phyloP scores from a whole-genome alignment of 139 green algal genomes.

The Chlorella sp. region DNA sequence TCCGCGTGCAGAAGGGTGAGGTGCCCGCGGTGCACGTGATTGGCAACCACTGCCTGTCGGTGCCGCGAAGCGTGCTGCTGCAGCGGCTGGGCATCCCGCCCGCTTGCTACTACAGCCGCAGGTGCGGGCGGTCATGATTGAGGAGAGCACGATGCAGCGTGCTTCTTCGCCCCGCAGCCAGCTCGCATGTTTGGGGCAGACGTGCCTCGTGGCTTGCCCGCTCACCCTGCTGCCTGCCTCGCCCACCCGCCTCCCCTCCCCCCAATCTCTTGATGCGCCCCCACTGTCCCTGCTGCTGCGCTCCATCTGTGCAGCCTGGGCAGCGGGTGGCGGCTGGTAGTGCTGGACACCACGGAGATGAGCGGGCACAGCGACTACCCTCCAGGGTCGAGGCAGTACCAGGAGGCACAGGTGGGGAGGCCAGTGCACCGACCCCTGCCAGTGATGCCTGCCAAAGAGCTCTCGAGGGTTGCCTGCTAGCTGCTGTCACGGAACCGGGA shows the following conservation, averaged over 20 bases:
- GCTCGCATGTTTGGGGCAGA: not conserved
- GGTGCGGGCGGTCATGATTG: not conserved
- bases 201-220: not conserved
- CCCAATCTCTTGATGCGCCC: not conserved
- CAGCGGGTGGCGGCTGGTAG: slow-evolving; percentile 66
- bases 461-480: too few relatives aligned
- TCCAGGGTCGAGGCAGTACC: slow-evolving; percentile 31
- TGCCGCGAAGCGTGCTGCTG: slow-evolving; percentile 51
- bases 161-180: not conserved
- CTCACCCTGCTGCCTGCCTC: not conserved
- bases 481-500: not conserved
- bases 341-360: slow-evolving; percentile 85
- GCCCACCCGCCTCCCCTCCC: not conserved
- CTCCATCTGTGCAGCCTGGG: slow-evolving; percentile 27
- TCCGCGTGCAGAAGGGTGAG: not conserved
- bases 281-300: not conserved
- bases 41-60: slow-evolving; percentile 77
- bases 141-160: not conserved
- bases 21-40: slow-evolving; percentile 63
- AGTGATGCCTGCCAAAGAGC: too few relatives aligned
- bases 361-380: slow-evolving; percentile 55
- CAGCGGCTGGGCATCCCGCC: slow-evolving; percentile 48
- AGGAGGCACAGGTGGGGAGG: slow-evolving; percentile 45
- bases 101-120: slow-evolving; percentile 58
- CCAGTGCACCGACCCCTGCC: not conserved